These are phyloP conservation scores for Cynara cardunculus DNA, from an alignment of 129 eudicot genomes.

Conservation along the genomic window DNA sequence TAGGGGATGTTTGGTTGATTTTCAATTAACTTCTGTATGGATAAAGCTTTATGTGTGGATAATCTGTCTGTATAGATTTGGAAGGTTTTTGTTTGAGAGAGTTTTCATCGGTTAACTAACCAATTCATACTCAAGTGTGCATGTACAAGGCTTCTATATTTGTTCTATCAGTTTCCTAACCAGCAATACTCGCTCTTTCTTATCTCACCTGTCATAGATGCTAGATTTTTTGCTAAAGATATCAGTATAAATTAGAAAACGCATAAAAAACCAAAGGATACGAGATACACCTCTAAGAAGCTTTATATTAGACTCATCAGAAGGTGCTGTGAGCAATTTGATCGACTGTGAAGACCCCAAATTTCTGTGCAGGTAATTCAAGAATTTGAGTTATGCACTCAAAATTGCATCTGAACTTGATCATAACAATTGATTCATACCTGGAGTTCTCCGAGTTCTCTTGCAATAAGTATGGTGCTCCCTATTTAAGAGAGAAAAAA, in stretches of 20 bases:
- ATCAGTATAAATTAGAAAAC: background rate
- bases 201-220: background rate
- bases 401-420: conserved; percentile 1
- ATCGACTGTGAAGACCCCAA: conserved; percentile 51
- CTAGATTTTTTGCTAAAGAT: background rate
- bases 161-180: background rate
- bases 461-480: conserved; percentile 27
- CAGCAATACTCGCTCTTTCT: background rate
- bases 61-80: too few relatives aligned
- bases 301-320: conserved; percentile 81
- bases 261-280: conserved; percentile 59
- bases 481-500: conserved; percentile 34
- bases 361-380: conserved; percentile 46
- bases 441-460: conserved; percentile 45
- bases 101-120: too few relatives aligned
- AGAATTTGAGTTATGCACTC: background rate
- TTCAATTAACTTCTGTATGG: too few relatives aligned
- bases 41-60: too few relatives aligned
- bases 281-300: conserved; percentile 64
- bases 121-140: too few relatives aligned
- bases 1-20: too few relatives aligned
- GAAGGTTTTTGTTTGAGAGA: too few relatives aligned
- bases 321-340: conserved; percentile 68
- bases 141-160: background rate
- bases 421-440: conserved; percentile 27